Conservation (phyloP, 345 rosid species). For the Pelargonium nanum region DNA sequence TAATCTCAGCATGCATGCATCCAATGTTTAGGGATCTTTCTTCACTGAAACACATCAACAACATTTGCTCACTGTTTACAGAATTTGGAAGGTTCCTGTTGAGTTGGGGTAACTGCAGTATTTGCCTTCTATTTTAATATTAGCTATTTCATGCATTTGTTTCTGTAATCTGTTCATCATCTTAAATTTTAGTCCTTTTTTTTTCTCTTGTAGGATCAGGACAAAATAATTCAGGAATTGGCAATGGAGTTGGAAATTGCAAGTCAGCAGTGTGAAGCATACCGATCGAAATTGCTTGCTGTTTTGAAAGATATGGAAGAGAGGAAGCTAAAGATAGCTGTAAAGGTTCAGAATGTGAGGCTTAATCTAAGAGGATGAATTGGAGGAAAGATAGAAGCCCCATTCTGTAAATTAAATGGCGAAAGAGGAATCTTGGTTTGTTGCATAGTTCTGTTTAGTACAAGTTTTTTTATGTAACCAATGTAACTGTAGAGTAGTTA, state of each 20-base stretch:
- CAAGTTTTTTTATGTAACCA: not conserved
- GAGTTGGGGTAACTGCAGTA: not conserved
- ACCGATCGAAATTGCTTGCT: slow-evolving; percentile 13
- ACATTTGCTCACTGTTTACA: not conserved
- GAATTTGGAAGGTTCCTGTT: not conserved
- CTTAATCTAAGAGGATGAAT: slow-evolving; percentile 13
- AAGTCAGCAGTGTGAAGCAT: slow-evolving; percentile 17
- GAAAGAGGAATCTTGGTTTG: no score
- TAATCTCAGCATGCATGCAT: no score
- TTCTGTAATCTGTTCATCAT: not conserved
- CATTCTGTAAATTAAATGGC: not conserved
- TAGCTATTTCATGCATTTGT: slow-evolving; percentile 5
- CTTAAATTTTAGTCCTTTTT: not conserved
- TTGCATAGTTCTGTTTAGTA: not conserved
- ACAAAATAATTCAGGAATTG: slow-evolving; percentile 20
- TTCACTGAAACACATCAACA: no score
- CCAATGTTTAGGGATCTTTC: no score
- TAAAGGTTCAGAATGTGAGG: slow-evolving; percentile 20
- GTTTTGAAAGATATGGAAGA: slow-evolving; percentile 22
- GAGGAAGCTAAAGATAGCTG: slow-evolving; percentile 21
- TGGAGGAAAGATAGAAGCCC: not conserved
- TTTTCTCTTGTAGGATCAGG: slow-evolving; percentile 13
- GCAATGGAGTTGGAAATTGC: slow-evolving; percentile 16
- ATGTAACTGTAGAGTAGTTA: slow-evolving; percentile 1
- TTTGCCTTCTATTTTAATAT: not conserved